Percentiles rank a stretch among this genome's conserved stretches.
These are phyloP conservation scores for Anacardium occidentale DNA, from an alignment of 345 rosid species.

Conservation along the genomic window DNA sequence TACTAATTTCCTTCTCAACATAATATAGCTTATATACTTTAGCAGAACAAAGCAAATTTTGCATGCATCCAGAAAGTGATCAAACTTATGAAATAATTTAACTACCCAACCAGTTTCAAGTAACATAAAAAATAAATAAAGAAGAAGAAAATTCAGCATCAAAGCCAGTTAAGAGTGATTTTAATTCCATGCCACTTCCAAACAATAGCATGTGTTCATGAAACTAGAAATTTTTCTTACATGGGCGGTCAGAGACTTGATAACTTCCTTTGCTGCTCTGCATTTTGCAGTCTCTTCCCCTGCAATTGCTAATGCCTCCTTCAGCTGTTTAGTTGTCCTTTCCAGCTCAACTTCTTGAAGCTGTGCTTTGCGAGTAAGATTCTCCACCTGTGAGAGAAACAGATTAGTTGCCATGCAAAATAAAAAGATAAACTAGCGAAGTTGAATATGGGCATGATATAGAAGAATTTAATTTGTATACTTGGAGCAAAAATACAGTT, in stretches of 20 bases:
- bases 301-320: constrained; percentile 82
- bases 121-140: not conserved
- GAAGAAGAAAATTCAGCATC: not conserved
- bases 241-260: constrained; percentile 94
- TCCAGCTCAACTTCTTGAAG: constrained; percentile 90
- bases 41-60: not conserved
- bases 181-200: not conserved
- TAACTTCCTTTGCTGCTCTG: constrained; percentile 99
- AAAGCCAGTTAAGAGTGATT: not conserved
- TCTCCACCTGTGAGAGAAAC: constrained; percentile 65
- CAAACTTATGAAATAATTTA: not conserved
- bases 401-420: constrained; percentile 22
- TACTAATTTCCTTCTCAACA: not conserved
- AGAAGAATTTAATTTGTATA: not conserved
- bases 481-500: not conserved
- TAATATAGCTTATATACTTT: not conserved
- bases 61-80: constrained; percentile 3
- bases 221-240: constrained; percentile 43
- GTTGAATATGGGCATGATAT: not conserved
- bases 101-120: not conserved
- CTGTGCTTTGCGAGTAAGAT: constrained; percentile 75
- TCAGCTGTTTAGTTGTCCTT: constrained; percentile 79
- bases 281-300: constrained; percentile 89
- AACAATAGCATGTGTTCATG: not conserved
- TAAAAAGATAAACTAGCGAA: constrained; percentile 3